A percentile compares a stretch with the other conserved stretches of the same genome.
Conservation (phyloP, 2,329 filamentous ascomycete species). For the Aureobasidium melanogenum region DNA sequence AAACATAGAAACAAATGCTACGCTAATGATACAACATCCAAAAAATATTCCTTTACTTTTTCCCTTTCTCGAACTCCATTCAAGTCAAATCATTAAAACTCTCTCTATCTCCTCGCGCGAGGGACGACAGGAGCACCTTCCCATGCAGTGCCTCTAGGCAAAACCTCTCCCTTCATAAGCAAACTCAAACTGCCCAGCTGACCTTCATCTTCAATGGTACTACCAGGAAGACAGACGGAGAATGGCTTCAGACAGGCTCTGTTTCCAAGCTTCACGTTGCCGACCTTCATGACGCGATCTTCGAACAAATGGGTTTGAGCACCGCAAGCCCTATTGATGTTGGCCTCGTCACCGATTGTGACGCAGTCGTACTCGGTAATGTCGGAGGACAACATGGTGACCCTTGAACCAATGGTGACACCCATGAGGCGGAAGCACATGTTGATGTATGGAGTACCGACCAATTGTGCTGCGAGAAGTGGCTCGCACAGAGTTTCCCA, state of each 20-base stretch:
- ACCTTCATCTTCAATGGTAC: background rate
- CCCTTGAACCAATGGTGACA: background rate
- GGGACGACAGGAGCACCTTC: background rate
- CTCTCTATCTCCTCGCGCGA: background rate
- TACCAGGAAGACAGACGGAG: background rate
- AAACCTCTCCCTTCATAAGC: background rate
- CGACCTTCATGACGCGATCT: background rate
- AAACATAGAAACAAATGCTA: background rate
- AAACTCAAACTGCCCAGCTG: background rate
- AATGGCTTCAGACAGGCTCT: background rate
- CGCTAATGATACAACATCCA: background rate
- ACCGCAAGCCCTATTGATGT: background rate
- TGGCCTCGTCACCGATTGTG: background rate
- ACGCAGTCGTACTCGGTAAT: background rate
- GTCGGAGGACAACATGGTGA: background rate
- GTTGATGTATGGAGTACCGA: background rate
- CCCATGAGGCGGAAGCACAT: constrained; percentile 4
- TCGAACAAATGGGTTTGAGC: background rate
- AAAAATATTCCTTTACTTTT: no score
- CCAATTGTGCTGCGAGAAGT: background rate
- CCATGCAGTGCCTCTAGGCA: background rate
- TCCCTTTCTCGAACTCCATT: background rate
- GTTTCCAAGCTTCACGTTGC: background rate
- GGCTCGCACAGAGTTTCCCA: background rate
- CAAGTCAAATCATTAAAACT: no score